Percentiles rank a stretch among this genome's conserved stretches.
Evolutionary conservation across 192 early-diverging fungal genomes (phyloP).

Genomic region (Coemansia sp.): DNA sequence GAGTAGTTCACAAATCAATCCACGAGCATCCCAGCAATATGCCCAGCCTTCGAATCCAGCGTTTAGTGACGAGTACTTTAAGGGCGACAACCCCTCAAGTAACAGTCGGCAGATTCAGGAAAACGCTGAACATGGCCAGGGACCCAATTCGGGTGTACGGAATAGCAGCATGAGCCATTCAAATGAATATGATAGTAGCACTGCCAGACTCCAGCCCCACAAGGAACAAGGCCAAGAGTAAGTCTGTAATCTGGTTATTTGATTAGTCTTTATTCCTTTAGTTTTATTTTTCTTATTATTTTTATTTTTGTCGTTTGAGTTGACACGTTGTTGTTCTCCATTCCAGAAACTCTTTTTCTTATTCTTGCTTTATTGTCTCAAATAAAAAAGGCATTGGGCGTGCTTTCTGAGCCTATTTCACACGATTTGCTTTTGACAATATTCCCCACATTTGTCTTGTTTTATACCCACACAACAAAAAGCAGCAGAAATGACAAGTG

Average conservation of each 20-base stretch:
- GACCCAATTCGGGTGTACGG: not conserved
- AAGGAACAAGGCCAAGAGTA: conserved; percentile 1
- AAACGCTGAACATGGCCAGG: not conserved
- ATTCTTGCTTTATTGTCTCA: not conserved
- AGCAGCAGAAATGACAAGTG: not conserved
- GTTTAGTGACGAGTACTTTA: conserved; percentile 35
- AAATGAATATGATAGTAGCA: not conserved
- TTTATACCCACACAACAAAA: not conserved
- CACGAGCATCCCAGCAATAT: not conserved
- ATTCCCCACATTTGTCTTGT: not conserved
- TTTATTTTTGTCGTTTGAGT: not conserved
- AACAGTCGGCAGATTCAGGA: conserved; percentile 4
- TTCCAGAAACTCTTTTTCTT: not conserved
- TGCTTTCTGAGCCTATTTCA: not conserved
- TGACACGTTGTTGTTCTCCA: too few species aligned
- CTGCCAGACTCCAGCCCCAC: not conserved
- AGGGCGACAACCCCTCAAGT: not conserved
- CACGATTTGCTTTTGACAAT: not conserved
- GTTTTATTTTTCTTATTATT: not conserved
- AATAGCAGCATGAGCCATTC: not conserved
- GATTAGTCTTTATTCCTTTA: not conserved
- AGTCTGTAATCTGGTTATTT: not conserved
- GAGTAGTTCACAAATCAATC: not conserved
- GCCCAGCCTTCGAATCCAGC: conserved; percentile 7
- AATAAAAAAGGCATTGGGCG: not conserved